Percentiles rank a stretch among this genome's conserved stretches.
These are phyloP conservation scores for Amoebophrya sp. DNA, from an alignment of 169 alveolate genomes.

Conservation along the genomic window DNA sequence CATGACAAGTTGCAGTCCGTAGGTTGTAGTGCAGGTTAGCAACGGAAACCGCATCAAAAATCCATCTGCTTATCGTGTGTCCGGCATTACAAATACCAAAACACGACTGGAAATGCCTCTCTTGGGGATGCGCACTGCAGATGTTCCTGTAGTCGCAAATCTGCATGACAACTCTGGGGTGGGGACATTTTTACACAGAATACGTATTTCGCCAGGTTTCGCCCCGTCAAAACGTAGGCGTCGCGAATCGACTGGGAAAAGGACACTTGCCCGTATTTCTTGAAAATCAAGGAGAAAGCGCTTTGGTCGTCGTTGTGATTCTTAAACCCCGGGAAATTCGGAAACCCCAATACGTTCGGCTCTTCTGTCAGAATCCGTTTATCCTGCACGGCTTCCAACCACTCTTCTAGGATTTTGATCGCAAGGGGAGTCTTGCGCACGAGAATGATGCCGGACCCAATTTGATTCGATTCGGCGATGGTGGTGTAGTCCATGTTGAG, in stretches of 20 bases:
- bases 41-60: too few relatives aligned
- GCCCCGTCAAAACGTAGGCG: not conserved
- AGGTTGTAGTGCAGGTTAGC: too few relatives aligned
- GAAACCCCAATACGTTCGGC: not conserved
- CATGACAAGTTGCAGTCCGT: too few relatives aligned
- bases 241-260: not conserved
- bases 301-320: conserved; percentile 35
- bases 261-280: not conserved
- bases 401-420: not conserved
- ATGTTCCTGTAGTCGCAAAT: too few relatives aligned
- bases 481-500: not conserved
- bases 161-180: too few relatives aligned
- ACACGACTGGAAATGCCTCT: too few relatives aligned
- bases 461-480: not conserved
- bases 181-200: too few relatives aligned
- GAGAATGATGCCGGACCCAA: not conserved
- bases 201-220: not conserved
- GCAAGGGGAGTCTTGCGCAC: conserved; percentile 21
- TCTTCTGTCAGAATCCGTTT: not conserved
- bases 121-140: too few relatives aligned
- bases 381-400: not conserved
- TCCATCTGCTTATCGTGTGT: too few relatives aligned
- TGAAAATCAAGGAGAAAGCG: conserved; percentile 19
- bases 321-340: not conserved
- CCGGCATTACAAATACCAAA: too few relatives aligned